Base-by-base conservation (phyloP, 768 basidiomycete species). In the Nidularia pulvinata region DNA sequence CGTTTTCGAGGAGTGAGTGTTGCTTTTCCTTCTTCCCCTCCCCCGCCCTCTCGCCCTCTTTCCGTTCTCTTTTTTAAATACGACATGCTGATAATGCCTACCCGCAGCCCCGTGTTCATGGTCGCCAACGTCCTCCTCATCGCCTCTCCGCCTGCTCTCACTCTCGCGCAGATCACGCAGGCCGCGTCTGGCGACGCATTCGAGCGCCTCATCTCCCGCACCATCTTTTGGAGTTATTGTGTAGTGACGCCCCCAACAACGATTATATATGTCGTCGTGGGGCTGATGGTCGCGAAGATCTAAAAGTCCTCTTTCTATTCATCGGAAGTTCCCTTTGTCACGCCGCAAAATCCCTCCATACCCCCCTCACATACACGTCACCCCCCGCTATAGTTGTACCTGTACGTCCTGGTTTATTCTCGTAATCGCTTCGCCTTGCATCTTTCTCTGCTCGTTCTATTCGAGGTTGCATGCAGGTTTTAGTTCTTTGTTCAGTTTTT, bases 161-260 rank as follows among this genome's bases (percentile, higher is more conserved):
- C 70, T 0, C 69, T 78, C 16, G 79, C 76, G 4, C 76, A 90
- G 77, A 92, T 95, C 61, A 93, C 93, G 1, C 89, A 93, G 66
- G 88, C 90, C 0, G 89, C 88, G 1, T 88, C 62, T 1, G 91
- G 92, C 2, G 92, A 92, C 61, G 86, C 91, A 0, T 98, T 98
- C 64, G 96, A 98, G 72, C 78, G 93, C 1, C 79, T 98, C 35
- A 89, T 97, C 66, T 88, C 86, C 55, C 82, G 91, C 50, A 98
- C 95, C 0, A 92, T 98, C 55, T 94, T 94, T 66, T 95, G 93
- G 93, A 81, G 88, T 2, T 98, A 96, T 64, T 94, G 91, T 59
- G 71, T 93, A 34, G 74, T 95, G 52, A 95, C 95, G 0, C 94
- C 95, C 2, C 90, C 91, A 2, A 78, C 88, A n/a, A 92, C 86